A percentile compares a stretch with the other conserved stretches of the same genome.
These are phyloP conservation scores for Sabuloglossum arenarium DNA, from an alignment of 495 filamentous ascomycete genomes.

Conservation along the genomic window DNA sequence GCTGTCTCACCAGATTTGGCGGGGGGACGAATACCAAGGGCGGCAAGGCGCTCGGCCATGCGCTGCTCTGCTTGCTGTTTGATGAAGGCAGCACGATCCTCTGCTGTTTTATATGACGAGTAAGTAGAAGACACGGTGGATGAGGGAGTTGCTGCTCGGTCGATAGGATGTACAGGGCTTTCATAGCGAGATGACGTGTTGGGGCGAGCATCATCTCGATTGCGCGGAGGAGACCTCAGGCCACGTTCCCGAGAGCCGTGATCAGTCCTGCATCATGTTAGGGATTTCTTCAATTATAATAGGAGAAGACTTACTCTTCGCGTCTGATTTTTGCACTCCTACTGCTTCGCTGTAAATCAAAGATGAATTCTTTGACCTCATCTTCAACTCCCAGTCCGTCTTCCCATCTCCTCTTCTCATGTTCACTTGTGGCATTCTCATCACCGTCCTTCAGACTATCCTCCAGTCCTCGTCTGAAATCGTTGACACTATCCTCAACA, in stretches of 20 bases:
- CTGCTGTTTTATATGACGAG: conserved; percentile 65
- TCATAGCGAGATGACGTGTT: conserved; percentile 13
- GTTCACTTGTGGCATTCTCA: conserved; percentile 50
- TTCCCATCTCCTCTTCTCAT: conserved; percentile 88
- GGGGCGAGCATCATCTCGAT: not conserved
- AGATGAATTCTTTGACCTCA: conserved; percentile 92
- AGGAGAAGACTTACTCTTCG: conserved; percentile 36
- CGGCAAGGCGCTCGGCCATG: conserved; percentile 94
- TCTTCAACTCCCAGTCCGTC: conserved; percentile 94
- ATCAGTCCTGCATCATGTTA: not conserved
- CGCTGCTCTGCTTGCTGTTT: conserved; percentile 92
- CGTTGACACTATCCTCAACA: conserved; percentile 90
- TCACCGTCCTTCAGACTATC: conserved; percentile 66
- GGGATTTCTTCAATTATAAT: conserved; percentile 9
- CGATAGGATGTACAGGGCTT: conserved; percentile 20
- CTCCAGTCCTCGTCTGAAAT: conserved; percentile 66
- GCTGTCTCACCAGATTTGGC: conserved; percentile 48
- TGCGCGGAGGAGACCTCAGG: not conserved
- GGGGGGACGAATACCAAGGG: conserved; percentile 70
- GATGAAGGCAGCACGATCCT: conserved; percentile 87
- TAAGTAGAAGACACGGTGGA: conserved; percentile 36
- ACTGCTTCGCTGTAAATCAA: conserved; percentile 72
- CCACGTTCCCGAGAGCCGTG: not conserved
- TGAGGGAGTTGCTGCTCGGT: conserved; percentile 14
- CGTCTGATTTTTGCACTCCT: conserved; percentile 51